Evolutionary conservation across 495 filamentous ascomycete species (phyloP).

Genomic region (Evansstolkia leycettana): DNA sequence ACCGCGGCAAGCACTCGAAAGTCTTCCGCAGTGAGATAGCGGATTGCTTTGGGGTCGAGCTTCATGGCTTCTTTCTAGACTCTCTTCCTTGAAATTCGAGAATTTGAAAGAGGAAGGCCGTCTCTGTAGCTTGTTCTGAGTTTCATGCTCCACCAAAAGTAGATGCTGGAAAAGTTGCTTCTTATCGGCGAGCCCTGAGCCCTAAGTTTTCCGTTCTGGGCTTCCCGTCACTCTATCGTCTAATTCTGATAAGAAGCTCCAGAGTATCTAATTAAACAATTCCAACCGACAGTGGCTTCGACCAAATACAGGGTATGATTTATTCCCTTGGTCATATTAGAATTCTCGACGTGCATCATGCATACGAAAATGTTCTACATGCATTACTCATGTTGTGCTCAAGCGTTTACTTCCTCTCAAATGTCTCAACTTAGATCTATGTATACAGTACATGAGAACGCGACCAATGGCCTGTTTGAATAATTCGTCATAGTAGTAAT

Average conservation of each 20-base stretch:
- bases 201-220: slow-evolving; percentile 23
- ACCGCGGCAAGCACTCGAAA: slow-evolving; percentile 92
- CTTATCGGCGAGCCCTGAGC: slow-evolving; percentile 28
- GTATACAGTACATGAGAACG: background rate
- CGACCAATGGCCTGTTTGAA: background rate
- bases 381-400: background rate
- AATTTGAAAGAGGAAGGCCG: no score
- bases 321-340: no score
- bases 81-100: background rate
- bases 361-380: background rate
- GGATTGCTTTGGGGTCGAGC: slow-evolving; percentile 81
- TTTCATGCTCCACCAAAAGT: background rate
- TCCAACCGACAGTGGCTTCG: no score
- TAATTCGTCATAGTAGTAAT: slow-evolving; percentile 3
- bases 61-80: slow-evolving; percentile 48
- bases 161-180: slow-evolving; percentile 16
- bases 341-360: no score
- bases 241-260: no score
- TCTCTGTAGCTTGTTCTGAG: no score
- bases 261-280: no score
- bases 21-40: slow-evolving; percentile 84
- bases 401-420: background rate
- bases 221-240: background rate
- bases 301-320: no score
- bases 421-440: slow-evolving; percentile 1